These are phyloP conservation scores for Asterochloris erici DNA, from an alignment of 139 green algal genomes.

Conservation along the genomic window DNA sequence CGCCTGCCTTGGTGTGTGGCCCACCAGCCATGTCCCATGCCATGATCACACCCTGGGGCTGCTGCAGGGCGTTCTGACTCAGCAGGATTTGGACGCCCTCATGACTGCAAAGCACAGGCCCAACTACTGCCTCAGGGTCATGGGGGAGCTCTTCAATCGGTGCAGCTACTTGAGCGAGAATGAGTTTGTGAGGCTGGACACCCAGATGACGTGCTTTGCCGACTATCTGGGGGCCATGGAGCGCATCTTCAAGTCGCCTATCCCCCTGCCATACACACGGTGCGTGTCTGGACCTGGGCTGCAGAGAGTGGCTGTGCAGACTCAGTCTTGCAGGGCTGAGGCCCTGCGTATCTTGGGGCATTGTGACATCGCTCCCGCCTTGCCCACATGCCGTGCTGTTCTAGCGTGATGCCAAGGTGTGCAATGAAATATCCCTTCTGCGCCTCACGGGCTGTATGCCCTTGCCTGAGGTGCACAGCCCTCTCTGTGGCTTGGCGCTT, in stretches of 20 bases:
- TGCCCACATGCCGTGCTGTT: too few relatives aligned
- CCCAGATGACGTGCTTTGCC: not conserved
- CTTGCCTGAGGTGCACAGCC: too few relatives aligned
- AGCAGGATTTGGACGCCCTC: conserved; percentile 25
- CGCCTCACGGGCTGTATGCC: too few relatives aligned
- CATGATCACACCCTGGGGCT: not conserved
- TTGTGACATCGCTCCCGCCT: too few relatives aligned
- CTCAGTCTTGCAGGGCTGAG: not conserved
- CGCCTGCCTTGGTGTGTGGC: not conserved
- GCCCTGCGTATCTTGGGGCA: too few relatives aligned
- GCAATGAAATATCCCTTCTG: not conserved
- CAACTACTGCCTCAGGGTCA: conserved; percentile 19
- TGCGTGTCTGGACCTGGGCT: not conserved
- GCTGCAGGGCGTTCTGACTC: conserved; percentile 28
- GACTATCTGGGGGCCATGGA: conserved; percentile 68
- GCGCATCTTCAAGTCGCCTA: conserved; percentile 75
- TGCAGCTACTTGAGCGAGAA: not conserved
- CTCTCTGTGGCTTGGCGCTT: too few relatives aligned
- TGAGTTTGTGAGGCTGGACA: conserved; percentile 11
- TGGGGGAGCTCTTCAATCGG: conserved; percentile 1
- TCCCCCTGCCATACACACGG: conserved; percentile 69
- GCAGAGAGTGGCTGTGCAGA: not conserved
- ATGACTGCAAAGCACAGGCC: conserved; percentile 26
- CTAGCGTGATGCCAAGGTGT: too few relatives aligned
- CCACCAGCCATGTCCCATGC: not conserved